Evolutionary conservation across 1,284 basidiomycete species (phyloP), one percentile per base, ranked within the genome.

Genomic region (Cutaneotrichosporon cavernicola): DNA sequence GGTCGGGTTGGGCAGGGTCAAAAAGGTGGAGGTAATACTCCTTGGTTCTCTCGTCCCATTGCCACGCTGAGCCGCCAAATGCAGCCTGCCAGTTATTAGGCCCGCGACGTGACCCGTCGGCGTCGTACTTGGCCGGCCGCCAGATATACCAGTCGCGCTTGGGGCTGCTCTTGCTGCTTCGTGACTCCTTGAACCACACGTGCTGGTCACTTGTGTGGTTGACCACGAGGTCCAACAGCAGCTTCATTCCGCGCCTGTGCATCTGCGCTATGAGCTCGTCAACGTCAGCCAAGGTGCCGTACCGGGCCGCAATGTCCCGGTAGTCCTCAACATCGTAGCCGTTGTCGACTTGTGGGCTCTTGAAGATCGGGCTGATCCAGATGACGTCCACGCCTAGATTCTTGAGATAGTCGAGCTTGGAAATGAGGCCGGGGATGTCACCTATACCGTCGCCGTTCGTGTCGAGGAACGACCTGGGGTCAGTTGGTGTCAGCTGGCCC

Each of bases 61-160:
- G 76, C 83, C 83, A 84, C 8, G 73, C 73, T 0, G 73, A 68
- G 21, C 71, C 73, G 36, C 80, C 81, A 62, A 83, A 84, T 57
- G 69, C 72, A 8, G 74, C 73, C 8, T 72, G 68, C 83, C 83
- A 84, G 74, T 84, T 84, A 72, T 81, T 82, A 7, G 83, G 83
- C 5, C 75, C 76, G 0, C 70, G 59, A 10, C 73, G 56, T 53
- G 74, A 67, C 10, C 78, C 76, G 26, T 76, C 64, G 22, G 65
- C 60, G 10, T 72, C 74, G 62, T 70, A 70, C 60, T 74, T 81
- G 36, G 76, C 70, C 38, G 69, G 61, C 21, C 76, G 72, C 81
- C 82, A 82, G 72, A 77, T 81, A 71, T 82, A 83, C 79, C 80
- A 84, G 69, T 84, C 80, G 13, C 81, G 70, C 70, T 83, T 83